Percentiles rank a stretch among this genome's conserved stretches.
These are phyloP conservation scores for Puccinia coronata DNA, from an alignment of 1,284 basidiomycete species.

Conservation along the genomic window DNA sequence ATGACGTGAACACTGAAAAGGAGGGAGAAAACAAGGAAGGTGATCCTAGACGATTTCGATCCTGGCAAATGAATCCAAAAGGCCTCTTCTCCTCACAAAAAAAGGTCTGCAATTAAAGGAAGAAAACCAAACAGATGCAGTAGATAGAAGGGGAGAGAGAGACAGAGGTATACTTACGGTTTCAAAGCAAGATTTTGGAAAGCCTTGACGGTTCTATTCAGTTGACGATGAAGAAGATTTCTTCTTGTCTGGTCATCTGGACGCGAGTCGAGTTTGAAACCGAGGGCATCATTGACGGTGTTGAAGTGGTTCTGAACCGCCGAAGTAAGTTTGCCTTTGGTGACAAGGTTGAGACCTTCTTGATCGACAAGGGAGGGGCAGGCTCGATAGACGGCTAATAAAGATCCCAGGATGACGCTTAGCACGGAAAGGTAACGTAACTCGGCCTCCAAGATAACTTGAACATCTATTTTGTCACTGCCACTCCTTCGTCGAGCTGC, in stretches of 20 bases:
- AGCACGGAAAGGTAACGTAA: slow-evolving; percentile 16
- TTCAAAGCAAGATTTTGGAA: slow-evolving; percentile 8
- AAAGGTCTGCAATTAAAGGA: background rate
- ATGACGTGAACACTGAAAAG: too few species aligned
- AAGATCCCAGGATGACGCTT: background rate
- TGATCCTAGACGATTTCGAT: too few species aligned
- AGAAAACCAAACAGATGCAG: too few species aligned
- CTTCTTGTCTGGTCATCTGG: background rate
- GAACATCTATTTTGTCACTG: background rate
- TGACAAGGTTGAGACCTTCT: background rate
- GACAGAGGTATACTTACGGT: background rate
- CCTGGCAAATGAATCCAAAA: too few species aligned
- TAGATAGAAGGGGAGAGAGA: background rate
- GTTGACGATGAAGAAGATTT: background rate
- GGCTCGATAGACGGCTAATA: background rate
- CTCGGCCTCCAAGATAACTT: slow-evolving; percentile 6
- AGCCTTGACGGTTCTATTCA: slow-evolving; percentile 17
- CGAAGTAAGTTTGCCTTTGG: background rate
- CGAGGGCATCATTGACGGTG: background rate
- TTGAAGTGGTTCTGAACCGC: slow-evolving; percentile 1
- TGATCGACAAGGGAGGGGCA: background rate
- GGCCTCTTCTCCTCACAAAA: too few species aligned
- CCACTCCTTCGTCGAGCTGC: background rate
- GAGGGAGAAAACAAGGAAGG: too few species aligned
- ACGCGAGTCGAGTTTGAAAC: background rate